These are phyloP conservation scores for Rhinocladiella similis DNA, from an alignment of 2,329 filamentous ascomycete species.

Conservation along the genomic window DNA sequence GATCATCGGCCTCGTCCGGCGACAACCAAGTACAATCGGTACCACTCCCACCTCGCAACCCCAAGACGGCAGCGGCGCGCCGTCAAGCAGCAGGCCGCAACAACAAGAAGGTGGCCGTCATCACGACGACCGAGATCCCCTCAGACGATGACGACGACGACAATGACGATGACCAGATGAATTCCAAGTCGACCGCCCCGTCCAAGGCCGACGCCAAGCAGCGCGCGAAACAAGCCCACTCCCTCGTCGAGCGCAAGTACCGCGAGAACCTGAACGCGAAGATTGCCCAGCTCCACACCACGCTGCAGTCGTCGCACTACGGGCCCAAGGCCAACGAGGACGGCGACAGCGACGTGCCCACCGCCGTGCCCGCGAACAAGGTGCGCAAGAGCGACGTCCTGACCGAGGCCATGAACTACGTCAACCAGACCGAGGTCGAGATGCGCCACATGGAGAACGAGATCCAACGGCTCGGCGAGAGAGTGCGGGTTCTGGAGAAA, in stretches of 20 bases:
- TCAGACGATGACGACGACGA: conserved; percentile 20
- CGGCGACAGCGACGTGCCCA: conserved; percentile 13
- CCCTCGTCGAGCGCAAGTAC: conserved; percentile 30
- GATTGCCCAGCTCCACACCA: conserved; percentile 28
- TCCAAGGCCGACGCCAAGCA: conserved; percentile 27
- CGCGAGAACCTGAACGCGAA: conserved; percentile 31
- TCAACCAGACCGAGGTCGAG: conserved; percentile 25
- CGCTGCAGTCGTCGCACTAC: conserved; percentile 27
- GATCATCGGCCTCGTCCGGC: conserved; percentile 16
- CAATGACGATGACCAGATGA: conserved; percentile 6
- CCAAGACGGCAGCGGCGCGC: conserved; percentile 5
- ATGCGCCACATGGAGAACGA: conserved; percentile 28
- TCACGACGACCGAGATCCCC: conserved; percentile 1
- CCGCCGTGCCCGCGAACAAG: conserved; percentile 11
- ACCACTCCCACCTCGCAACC: conserved; percentile 16
- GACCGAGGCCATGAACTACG: conserved; percentile 28
- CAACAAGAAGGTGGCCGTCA: neutral
- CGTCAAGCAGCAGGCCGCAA: conserved; percentile 3
- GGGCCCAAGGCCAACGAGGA: conserved; percentile 22
- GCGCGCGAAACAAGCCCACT: conserved; percentile 29
- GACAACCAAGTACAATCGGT: conserved; percentile 15
- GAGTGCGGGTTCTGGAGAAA: conserved; percentile 23
- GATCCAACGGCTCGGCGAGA: conserved; percentile 22
- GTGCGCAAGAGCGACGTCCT: conserved; percentile 29
- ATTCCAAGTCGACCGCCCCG: conserved; percentile 16